These are phyloP conservation scores for Lentithecium fluviatile DNA, from an alignment of 495 filamentous ascomycete species.

Conservation along the genomic window DNA sequence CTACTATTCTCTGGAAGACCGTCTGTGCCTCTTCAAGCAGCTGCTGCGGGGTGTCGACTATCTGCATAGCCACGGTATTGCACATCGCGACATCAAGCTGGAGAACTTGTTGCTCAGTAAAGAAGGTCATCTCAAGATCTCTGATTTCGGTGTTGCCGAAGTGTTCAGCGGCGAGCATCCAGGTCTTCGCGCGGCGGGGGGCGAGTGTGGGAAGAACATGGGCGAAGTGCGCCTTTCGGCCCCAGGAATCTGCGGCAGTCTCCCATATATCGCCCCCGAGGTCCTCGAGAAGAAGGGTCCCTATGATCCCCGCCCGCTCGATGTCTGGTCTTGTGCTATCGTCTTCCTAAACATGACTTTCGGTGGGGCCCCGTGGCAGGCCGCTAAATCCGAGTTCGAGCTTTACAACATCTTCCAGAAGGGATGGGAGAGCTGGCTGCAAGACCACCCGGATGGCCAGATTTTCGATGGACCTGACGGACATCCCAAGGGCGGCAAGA, in stretches of 20 bases:
- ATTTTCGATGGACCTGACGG: constrained; percentile 45
- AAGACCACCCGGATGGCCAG: constrained; percentile 50
- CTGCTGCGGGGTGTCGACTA: constrained; percentile 84
- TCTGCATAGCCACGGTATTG: constrained; percentile 93
- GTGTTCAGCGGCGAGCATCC: constrained; percentile 75
- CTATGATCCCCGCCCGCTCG: constrained; percentile 73
- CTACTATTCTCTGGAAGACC: constrained; percentile 59
- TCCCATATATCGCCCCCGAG: constrained; percentile 77
- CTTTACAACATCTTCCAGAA: constrained; percentile 58
- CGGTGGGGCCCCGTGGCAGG: constrained; percentile 63
- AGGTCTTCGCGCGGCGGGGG: constrained; percentile 60
- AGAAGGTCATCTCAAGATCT: constrained; percentile 90
- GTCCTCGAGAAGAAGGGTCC: constrained; percentile 61
- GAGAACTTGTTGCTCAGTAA: constrained; percentile 88
- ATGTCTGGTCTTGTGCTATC: constrained; percentile 77
- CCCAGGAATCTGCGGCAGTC: constrained; percentile 71
- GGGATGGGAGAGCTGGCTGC: constrained; percentile 63
- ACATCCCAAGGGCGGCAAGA: constrained; percentile 50
- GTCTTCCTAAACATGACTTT: constrained; percentile 68
- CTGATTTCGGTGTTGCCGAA: constrained; percentile 95
- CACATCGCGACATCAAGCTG: constrained; percentile 98
- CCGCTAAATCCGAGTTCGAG: constrained; percentile 49
- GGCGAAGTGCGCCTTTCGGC: constrained; percentile 63
- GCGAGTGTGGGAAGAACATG: constrained; percentile 66
- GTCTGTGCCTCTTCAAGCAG: constrained; percentile 78